Conservation (phyloP, 2,329 filamentous ascomycete species). For the Metarhizium humberi region DNA sequence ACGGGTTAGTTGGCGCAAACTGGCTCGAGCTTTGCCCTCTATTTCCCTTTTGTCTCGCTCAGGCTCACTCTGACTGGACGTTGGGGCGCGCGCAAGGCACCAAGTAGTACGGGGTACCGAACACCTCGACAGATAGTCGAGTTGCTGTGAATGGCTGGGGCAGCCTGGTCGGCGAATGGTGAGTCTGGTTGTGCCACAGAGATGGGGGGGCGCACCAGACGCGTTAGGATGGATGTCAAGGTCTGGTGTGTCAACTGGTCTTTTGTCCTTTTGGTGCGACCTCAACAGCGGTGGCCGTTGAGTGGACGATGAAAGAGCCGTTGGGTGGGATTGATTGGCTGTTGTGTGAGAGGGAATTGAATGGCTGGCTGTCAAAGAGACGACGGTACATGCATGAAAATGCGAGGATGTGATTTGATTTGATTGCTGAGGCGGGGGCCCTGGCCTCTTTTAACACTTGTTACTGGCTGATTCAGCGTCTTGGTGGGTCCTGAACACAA, state of each 20-base stretch:
- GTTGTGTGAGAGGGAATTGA: slow-evolving; percentile 24
- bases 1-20: neutral
- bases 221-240: too few species aligned
- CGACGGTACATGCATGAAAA: slow-evolving; percentile 22
- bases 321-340: slow-evolving; percentile 35
- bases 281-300: slow-evolving; percentile 7
- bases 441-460: slow-evolving; percentile 31
- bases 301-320: slow-evolving; percentile 29
- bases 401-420: slow-evolving; percentile 43
- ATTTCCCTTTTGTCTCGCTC: slow-evolving; percentile 2
- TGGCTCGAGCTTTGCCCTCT: slow-evolving; percentile 5
- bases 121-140: slow-evolving; percentile 4
- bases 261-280: too few species aligned
- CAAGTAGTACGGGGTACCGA: slow-evolving; percentile 6
- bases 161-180: slow-evolving; percentile 3
- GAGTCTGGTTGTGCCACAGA: slow-evolving; percentile 12
- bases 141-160: slow-evolving; percentile 15
- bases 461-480: slow-evolving; percentile 42
- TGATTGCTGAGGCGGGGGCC: slow-evolving; percentile 25
- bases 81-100: slow-evolving; percentile 6
- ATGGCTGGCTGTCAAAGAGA: slow-evolving; percentile 20
- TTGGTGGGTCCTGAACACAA: slow-evolving; percentile 21
- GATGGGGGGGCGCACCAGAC: neutral
- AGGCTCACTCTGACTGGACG: slow-evolving; percentile 5
- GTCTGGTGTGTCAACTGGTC: too few species aligned